Evolutionary conservation across 1,139 yeast genomes (phyloP).

Genomic region (Scheffersomyces segobiensis): DNA sequence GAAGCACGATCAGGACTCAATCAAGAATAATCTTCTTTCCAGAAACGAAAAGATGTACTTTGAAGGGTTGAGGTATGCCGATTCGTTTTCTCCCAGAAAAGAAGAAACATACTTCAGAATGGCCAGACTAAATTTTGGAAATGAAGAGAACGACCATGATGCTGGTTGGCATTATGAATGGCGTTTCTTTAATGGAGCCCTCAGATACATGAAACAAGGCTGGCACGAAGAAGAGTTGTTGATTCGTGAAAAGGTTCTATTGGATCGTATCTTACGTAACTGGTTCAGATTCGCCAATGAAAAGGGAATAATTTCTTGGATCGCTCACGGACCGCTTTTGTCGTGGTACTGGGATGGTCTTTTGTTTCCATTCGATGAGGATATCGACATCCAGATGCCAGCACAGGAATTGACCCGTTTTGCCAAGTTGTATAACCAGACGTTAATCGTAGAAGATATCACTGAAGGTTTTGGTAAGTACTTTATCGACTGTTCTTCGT

Average conservation of each 20-base stretch:
- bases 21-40: conserved; percentile 13
- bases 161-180: conserved; percentile 38
- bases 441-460: conserved; percentile 31
- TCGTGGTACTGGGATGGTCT: conserved; percentile 41
- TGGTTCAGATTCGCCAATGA: conserved; percentile 35
- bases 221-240: conserved; percentile 16
- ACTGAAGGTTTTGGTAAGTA: conserved; percentile 33
- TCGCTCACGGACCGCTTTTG: conserved; percentile 36
- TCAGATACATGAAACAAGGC: conserved; percentile 20
- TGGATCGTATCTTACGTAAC: conserved; percentile 25
- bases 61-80: conserved; percentile 24
- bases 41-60: conserved; percentile 24
- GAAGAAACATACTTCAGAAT: conserved; percentile 21
- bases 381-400: conserved; percentile 38
- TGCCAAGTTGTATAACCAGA: conserved; percentile 28
- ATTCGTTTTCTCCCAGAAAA: conserved; percentile 16
- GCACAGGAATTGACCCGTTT: conserved; percentile 27
- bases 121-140: conserved; percentile 9
- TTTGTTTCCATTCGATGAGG: conserved; percentile 34
- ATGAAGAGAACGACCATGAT: conserved; percentile 6
- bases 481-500: conserved; percentile 35
- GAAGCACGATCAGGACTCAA: conserved; percentile 1
- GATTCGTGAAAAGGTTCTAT: conserved; percentile 21
- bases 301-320: conserved; percentile 37
- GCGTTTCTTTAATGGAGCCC: conserved; percentile 37